Conservation (phyloP, 768 basidiomycete species). For the Lentinus brumalis region DNA sequence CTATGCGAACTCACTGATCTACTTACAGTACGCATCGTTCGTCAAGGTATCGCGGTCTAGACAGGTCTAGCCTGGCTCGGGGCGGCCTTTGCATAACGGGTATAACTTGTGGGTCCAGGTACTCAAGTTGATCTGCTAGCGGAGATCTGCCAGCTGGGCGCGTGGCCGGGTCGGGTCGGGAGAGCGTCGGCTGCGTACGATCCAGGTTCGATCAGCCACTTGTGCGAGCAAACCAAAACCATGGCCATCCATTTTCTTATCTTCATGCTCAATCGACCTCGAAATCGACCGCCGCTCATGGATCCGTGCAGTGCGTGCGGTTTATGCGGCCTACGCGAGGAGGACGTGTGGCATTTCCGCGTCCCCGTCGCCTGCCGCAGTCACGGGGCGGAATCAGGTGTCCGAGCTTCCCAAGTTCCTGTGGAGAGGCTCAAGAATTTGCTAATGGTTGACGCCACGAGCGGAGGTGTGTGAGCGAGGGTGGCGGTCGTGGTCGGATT, state of each 20-base stretch:
- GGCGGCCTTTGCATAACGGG: neutral
- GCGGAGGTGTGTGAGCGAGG: too few species aligned
- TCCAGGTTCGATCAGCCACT: too few species aligned
- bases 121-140: neutral
- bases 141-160: neutral
- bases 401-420: neutral
- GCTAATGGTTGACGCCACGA: too few species aligned
- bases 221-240: too few species aligned
- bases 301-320: neutral
- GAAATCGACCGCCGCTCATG: neutral
- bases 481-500: too few species aligned
- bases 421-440: too few species aligned
- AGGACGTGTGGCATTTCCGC: neutral
- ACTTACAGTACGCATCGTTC: too few species aligned
- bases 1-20: too few species aligned
- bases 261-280: neutral
- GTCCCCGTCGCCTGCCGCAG: neutral
- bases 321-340: neutral
- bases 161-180: neutral
- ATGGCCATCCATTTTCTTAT: too few species aligned
- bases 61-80: too few species aligned
- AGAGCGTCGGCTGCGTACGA: neutral
- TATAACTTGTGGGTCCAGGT: neutral
- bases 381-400: neutral
- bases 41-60: too few species aligned